Conservation (phyloP, 2,329 filamentous ascomycete species). For the Hypoxylon sp. region DNA sequence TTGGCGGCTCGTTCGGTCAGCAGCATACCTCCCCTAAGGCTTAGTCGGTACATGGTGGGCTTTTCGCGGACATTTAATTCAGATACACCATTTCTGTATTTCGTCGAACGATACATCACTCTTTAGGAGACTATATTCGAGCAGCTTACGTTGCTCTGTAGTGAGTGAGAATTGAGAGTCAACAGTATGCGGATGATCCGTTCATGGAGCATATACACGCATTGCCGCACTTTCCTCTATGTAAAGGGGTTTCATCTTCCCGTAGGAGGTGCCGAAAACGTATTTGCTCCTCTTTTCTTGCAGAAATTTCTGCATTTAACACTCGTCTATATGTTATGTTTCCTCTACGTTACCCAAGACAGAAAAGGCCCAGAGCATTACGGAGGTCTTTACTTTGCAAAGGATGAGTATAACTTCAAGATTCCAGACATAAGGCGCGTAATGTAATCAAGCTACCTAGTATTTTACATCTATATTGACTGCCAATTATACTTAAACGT, state of each 20-base stretch:
- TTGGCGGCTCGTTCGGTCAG: neutral
- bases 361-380: neutral
- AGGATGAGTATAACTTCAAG: too few species aligned
- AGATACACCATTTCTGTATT: neutral
- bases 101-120: neutral
- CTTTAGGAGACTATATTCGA: slow-evolving; percentile 7
- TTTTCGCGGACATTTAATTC: neutral
- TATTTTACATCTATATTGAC: neutral
- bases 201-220: neutral
- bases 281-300: too few species aligned
- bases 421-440: too few species aligned
- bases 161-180: neutral
- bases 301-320: neutral
- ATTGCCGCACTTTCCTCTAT: neutral
- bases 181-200: neutral
- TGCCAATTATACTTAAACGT: neutral
- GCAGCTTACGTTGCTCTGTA: neutral
- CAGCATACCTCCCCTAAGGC: neutral
- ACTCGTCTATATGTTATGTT: neutral
- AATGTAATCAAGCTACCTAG: too few species aligned
- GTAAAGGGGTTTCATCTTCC: neutral
- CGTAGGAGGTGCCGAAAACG: neutral
- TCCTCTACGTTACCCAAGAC: neutral
- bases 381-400: too few species aligned
- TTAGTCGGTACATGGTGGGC: neutral